phyloP scores from a whole-genome alignment of 345 rosid species.

The Citrus unshiu region DNA sequence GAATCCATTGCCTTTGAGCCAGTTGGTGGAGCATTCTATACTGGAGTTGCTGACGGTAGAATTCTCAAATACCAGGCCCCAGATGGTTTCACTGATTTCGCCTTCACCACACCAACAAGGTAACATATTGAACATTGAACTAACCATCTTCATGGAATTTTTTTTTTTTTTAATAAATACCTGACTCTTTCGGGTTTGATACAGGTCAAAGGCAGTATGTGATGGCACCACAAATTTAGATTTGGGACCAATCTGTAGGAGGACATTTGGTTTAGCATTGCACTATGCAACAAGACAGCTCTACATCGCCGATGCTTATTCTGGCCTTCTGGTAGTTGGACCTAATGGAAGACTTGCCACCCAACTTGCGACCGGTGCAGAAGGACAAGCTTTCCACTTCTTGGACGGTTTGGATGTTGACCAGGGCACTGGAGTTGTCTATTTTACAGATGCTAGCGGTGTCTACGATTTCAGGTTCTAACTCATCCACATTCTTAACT shows the following conservation, averaged over 20 bases:
- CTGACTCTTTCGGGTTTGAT: neutral
- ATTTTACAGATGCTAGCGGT: too few species aligned
- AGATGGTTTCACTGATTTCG: neutral
- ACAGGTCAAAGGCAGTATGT: slow-evolving; percentile 11
- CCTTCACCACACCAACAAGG: neutral
- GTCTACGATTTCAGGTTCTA: too few species aligned
- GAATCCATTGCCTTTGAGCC: slow-evolving; percentile 4
- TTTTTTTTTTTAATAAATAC: too few species aligned
- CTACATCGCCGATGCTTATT: slow-evolving; percentile 12
- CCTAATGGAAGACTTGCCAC: slow-evolving; percentile 12
- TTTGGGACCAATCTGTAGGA: slow-evolving; percentile 6
- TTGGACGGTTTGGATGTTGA: too few species aligned
- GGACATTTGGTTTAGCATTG: slow-evolving; percentile 24
- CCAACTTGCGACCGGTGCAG: slow-evolving; percentile 4
- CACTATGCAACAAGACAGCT: slow-evolving; percentile 6
- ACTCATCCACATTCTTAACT: too few species aligned
- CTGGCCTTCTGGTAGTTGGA: slow-evolving; percentile 10
- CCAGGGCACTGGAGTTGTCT: too few species aligned
- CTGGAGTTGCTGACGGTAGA: neutral
- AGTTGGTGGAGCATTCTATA: neutral
- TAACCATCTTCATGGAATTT: too few species aligned
- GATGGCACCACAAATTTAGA: slow-evolving; percentile 4
- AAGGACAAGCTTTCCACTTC: neutral
- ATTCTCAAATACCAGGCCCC: neutral
- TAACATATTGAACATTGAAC: neutral